Conservation (phyloP, 2,329 filamentous ascomycete genomes). For the Chlorencoelia australis region DNA sequence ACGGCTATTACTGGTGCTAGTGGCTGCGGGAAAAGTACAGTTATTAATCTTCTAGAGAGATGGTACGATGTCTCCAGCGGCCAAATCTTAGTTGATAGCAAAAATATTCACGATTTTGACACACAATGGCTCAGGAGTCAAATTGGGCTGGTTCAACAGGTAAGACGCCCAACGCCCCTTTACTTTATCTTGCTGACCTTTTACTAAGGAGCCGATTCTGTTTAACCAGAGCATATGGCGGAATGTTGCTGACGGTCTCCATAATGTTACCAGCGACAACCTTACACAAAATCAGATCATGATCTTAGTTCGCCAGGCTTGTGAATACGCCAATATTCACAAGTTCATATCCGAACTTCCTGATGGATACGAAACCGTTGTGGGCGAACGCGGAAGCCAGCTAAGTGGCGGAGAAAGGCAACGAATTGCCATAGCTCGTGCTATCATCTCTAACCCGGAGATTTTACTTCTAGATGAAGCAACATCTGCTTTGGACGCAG, state of each 20-base stretch:
- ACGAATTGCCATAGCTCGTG: conserved; percentile 77
- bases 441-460: conserved; percentile 77
- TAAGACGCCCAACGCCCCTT: background rate
- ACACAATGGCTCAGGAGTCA: background rate
- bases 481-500: conserved; percentile 63
- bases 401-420: conserved; percentile 87
- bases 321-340: conserved; percentile 1
- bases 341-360: background rate
- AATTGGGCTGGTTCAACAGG: conserved; percentile 1
- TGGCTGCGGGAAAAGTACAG: conserved; percentile 63
- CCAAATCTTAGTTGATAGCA: background rate
- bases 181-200: conserved; percentile 56
- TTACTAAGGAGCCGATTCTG: conserved; percentile 35
- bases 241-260: background rate
- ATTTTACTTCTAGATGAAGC: conserved; percentile 75
- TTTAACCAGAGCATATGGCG: background rate
- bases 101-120: background rate
- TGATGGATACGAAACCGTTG: conserved; percentile 23
- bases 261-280: background rate
- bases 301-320: background rate
- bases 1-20: conserved; percentile 87
- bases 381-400: conserved; percentile 73
- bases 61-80: conserved; percentile 68
- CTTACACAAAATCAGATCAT: background rate
- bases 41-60: conserved; percentile 70